Evolutionary conservation across 129 eudicot genomes (phyloP).

Genomic region (Arctium lappa): DNA sequence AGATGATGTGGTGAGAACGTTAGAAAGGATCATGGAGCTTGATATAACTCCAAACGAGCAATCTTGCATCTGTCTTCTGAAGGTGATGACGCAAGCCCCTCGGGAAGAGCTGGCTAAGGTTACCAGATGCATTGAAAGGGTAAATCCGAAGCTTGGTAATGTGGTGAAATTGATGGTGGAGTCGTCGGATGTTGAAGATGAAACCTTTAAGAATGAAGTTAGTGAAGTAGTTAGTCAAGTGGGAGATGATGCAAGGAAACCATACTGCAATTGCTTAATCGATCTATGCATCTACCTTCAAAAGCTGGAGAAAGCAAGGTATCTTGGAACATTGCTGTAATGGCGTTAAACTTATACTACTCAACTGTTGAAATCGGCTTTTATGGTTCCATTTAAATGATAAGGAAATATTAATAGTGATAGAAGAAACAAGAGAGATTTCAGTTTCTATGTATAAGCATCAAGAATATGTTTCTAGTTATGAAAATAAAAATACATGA

Average conservation of each 20-base stretch:
- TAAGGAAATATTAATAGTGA: no score
- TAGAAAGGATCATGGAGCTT: constrained; percentile 46
- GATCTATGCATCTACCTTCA: constrained; percentile 81
- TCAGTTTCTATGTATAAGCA: no score
- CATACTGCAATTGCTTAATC: constrained; percentile 80
- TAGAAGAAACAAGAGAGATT: no score
- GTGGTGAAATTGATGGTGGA: constrained; percentile 51
- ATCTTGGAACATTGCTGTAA: no score
- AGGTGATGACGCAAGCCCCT: constrained; percentile 71
- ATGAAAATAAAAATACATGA: no score
- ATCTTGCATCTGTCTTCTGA: constrained; percentile 77
- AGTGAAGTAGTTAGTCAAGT: constrained; percentile 45
- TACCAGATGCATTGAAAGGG: constrained; percentile 51
- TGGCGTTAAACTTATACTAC: no score
- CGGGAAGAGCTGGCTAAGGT: constrained; percentile 59
- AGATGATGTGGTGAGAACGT: constrained; percentile 72
- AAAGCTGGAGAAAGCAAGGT: constrained; percentile 51
- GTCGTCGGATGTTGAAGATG: constrained; percentile 33
- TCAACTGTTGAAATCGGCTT: no score
- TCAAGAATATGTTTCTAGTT: no score
- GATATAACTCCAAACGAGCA: constrained; percentile 78
- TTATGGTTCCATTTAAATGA: no score
- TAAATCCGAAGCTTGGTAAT: constrained; percentile 64
- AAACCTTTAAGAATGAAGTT: constrained; percentile 45
- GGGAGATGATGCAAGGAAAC: constrained; percentile 51